A percentile compares a stretch with the other conserved stretches of the same genome.
Conservation (phyloP, 192 early-diverging fungal species). For the Coemansia aciculifera region DNA sequence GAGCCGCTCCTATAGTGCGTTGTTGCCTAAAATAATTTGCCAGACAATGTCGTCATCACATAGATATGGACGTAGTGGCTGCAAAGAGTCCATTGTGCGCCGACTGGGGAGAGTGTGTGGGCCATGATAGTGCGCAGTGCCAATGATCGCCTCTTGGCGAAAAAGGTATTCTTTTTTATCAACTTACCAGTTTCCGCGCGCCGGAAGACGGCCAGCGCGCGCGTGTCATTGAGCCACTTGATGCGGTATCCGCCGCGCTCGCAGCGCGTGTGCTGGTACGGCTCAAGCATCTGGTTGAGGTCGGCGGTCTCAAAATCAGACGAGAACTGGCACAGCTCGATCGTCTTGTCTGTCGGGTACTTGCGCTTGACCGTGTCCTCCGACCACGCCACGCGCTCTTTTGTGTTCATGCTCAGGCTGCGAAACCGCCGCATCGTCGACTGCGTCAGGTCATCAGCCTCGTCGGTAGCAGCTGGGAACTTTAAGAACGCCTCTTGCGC, state of each 20-base stretch:
- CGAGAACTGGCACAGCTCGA: conserved; percentile 54
- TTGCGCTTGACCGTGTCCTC: conserved; percentile 55
- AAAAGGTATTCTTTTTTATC: background rate
- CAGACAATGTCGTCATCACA: conserved; percentile 4
- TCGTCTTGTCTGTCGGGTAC: conserved; percentile 54
- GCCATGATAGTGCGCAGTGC: conserved; percentile 9
- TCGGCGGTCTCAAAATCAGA: conserved; percentile 56
- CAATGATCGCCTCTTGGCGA: background rate
- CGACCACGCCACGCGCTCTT: conserved; percentile 51
- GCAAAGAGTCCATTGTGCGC: background rate
- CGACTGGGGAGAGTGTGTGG: background rate
- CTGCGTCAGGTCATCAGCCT: conserved; percentile 28
- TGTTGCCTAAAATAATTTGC: background rate
- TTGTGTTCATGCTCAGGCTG: conserved; percentile 54
- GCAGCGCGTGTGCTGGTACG: conserved; percentile 56
- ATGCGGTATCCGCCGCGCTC: conserved; percentile 57
- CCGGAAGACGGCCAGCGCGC: conserved; percentile 56
- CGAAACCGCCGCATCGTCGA: conserved; percentile 47
- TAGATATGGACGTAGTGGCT: conserved; percentile 4
- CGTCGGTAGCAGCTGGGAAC: conserved; percentile 42
- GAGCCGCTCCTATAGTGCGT: background rate
- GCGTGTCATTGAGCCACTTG: conserved; percentile 57
- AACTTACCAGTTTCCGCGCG: conserved; percentile 53
- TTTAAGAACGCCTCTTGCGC: conserved; percentile 41
- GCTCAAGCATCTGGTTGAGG: conserved; percentile 57